A percentile compares a stretch with the other conserved stretches of the same genome.
phyloP scores from a whole-genome alignment of 805 yeast species.

The Pichia occidentalis region DNA sequence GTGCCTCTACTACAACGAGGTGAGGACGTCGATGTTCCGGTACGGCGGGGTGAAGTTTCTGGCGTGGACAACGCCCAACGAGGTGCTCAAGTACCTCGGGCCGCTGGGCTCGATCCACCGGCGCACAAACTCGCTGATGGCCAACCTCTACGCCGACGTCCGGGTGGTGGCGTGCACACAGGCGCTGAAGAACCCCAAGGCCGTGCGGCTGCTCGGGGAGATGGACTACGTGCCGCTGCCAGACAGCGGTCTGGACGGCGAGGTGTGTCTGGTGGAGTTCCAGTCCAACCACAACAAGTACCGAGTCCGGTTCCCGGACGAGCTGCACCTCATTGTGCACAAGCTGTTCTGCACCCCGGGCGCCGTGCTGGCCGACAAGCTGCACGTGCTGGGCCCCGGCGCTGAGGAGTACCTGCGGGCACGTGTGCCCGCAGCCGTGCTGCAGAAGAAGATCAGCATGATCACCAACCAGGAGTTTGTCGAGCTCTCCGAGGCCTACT shows the following conservation, averaged over 20 bases:
- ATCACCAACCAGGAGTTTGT: constrained; percentile 52
- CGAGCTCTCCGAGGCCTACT: constrained; percentile 45
- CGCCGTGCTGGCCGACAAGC: constrained; percentile 37
- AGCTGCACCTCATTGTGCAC: constrained; percentile 62
- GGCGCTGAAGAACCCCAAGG: constrained; percentile 11
- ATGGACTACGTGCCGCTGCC: constrained; percentile 23
- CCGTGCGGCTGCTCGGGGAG: constrained; percentile 11
- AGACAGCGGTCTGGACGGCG: constrained; percentile 16
- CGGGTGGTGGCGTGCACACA: constrained; percentile 45
- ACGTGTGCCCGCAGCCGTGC: constrained; percentile 32
- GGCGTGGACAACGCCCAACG: constrained; percentile 54
- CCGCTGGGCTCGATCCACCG: constrained; percentile 45
- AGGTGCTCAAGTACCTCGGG: constrained; percentile 59
- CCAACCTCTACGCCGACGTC: constrained; percentile 57
- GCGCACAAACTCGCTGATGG: constrained; percentile 55
- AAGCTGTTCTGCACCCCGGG: constrained; percentile 43
- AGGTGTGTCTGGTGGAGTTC: constrained; percentile 27
- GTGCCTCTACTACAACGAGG: constrained; percentile 27
- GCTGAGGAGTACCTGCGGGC: constrained; percentile 47
- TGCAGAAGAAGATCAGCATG: constrained; percentile 40
- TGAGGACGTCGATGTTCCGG: constrained; percentile 31
- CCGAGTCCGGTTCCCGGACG: constrained; percentile 36
- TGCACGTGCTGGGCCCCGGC: constrained; percentile 72
- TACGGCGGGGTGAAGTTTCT: constrained; percentile 58
- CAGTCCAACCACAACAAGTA: constrained; percentile 27